phyloP scores from a whole-genome alignment of 2,329 filamentous ascomycete species.

The Diaporthe sp. region DNA sequence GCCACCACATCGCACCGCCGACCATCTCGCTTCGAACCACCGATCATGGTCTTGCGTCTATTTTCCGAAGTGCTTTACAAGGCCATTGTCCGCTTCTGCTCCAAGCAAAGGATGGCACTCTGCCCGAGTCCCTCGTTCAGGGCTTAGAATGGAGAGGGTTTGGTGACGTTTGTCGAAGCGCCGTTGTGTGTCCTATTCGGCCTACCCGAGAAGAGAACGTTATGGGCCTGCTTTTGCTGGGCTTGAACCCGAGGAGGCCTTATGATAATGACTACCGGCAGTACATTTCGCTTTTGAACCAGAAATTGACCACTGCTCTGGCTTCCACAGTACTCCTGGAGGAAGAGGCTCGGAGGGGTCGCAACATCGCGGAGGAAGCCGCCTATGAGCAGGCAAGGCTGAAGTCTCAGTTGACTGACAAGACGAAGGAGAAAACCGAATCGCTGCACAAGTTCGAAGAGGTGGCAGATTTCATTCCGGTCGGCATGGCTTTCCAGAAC shows the following conservation, averaged over 20 bases:
- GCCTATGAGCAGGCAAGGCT: constrained; percentile 75
- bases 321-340: constrained; percentile 78
- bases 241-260: constrained; percentile 75
- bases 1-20: constrained; percentile 53
- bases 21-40: constrained; percentile 49
- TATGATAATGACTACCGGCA: constrained; percentile 80
- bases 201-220: constrained; percentile 72
- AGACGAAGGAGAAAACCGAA: constrained; percentile 60
- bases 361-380: constrained; percentile 69
- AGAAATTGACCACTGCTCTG: constrained; percentile 73
- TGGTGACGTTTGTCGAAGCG: constrained; percentile 70
- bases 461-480: constrained; percentile 79
- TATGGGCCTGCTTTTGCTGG: constrained; percentile 75
- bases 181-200: constrained; percentile 76
- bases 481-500: constrained; percentile 79
- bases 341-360: constrained; percentile 72
- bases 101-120: constrained; percentile 58
- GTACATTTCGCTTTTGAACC: constrained; percentile 66
- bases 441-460: constrained; percentile 74
- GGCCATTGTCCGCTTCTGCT: constrained; percentile 52
- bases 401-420: constrained; percentile 71
- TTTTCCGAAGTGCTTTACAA: constrained; percentile 52
- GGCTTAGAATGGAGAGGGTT: constrained; percentile 73
- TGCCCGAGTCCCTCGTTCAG: constrained; percentile 67
- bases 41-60: constrained; percentile 50